Base-by-base conservation (phyloP, 495 filamentous ascomycete species). In the Aspergillus leporis region DNA sequence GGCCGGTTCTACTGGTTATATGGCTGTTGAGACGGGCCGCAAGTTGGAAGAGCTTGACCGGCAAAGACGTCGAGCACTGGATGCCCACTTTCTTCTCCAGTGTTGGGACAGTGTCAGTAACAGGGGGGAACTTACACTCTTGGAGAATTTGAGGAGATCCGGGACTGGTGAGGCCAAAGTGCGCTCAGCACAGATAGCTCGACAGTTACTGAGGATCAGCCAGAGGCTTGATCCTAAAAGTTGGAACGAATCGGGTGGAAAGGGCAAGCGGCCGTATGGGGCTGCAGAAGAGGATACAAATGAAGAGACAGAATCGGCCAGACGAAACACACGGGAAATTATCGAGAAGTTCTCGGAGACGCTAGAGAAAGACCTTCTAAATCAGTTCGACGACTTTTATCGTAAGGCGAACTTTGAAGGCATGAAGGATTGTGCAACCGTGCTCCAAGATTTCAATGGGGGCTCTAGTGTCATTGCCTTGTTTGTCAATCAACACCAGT, bases 401-500 rank as follows among this genome's bases (percentile, higher is more conserved):
- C 84, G 92, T 60, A 87, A 88, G 65, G 90, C 93, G 57, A 95
- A 97, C 70, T 95, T 94, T 63, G 91, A 97, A 61, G 90, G 92
- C 57, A 99, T 99, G 95, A 85, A 87, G 74, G 90, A 92, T 51
- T 98, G 95, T 68, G 93, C 95, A 21, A 91, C 89, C 57, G 94
- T 96, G 36, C 80, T 99, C 61, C 82, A 93, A 68, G 94, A 97
- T 77, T 99, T 99, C 81, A 96, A 92, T 74, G 90, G 91, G 31
- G 95, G 95, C 34, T 84, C 90, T 49, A 97, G 91, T 74, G 94
- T 97, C 49, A 93, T 97, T 66, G 92, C 89, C 30, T 80, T 92
- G 48, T 99, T 97, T 68, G 93, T 99, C 63, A 99, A 99, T 72
- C 95, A 99, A 73, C 95, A 98, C 75, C 89, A 96, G 67, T 98